Conservation (phyloP, 192 early-diverging fungal species). For the Fimicolochytrium jonesii region DNA sequence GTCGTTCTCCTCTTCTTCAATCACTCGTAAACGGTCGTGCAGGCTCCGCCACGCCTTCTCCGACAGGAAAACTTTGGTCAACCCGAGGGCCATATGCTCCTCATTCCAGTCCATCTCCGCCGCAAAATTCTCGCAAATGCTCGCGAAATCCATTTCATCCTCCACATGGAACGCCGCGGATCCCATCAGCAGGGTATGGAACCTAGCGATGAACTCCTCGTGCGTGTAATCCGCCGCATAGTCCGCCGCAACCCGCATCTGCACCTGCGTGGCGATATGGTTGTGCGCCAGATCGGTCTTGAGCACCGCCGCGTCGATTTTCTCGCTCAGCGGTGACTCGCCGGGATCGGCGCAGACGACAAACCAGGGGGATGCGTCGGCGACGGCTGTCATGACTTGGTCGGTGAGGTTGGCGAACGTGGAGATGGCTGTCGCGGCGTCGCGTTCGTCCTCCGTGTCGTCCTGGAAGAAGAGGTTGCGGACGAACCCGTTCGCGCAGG, state of each 20-base stretch:
- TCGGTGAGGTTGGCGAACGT: not conserved
- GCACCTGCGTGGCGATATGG: slow-evolving; percentile 7
- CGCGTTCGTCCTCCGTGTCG: not conserved
- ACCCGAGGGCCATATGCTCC: slow-evolving; percentile 22
- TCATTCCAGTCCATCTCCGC: slow-evolving; percentile 21
- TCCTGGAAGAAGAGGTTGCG: slow-evolving; percentile 21
- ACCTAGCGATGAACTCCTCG: slow-evolving; percentile 17
- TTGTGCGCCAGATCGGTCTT: slow-evolving; percentile 27
- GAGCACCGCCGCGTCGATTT: slow-evolving; percentile 62
- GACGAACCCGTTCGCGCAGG: slow-evolving; percentile 22
- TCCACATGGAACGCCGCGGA: not conserved
- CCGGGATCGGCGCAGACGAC: slow-evolving; percentile 19
- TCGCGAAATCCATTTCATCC: slow-evolving; percentile 16
- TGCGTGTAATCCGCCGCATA: slow-evolving; percentile 20
- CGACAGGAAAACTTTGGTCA: slow-evolving; percentile 23
- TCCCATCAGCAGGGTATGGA: slow-evolving; percentile 14
- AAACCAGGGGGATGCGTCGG: slow-evolving; percentile 20
- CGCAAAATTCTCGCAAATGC: slow-evolving; percentile 24
- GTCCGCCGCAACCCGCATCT: slow-evolving; percentile 19
- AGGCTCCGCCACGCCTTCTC: slow-evolving; percentile 27
- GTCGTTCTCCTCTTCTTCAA: slow-evolving; percentile 4
- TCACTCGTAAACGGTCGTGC: slow-evolving; percentile 22
- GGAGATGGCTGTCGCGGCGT: slow-evolving; percentile 2
- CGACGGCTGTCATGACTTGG: slow-evolving; percentile 15
- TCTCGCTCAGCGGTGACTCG: slow-evolving; percentile 24